A percentile compares a stretch with the other conserved stretches of the same genome.
Conservation (phyloP, 306 rosid species). For the Prunus dulcis region DNA sequence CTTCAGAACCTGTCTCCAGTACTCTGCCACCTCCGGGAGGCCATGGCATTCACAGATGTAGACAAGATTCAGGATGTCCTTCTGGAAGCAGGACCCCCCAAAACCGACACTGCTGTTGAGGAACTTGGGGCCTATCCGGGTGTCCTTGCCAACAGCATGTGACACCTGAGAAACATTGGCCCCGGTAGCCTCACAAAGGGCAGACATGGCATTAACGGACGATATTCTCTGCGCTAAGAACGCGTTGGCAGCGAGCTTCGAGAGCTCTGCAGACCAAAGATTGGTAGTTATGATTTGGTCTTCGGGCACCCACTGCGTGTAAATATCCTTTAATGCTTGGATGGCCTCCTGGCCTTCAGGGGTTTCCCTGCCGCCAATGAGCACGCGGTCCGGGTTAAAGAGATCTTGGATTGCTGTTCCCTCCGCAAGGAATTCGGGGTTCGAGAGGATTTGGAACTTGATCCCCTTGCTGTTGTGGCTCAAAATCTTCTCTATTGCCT, state of each 20-base stretch:
- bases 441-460: not conserved
- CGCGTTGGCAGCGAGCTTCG: not conserved
- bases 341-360: not conserved
- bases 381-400: not conserved
- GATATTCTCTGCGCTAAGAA: not conserved
- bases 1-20: not conserved
- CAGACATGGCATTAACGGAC: not conserved
- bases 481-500: not conserved
- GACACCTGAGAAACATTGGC: not conserved
- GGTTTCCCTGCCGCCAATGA: not conserved
- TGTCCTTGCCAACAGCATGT: not conserved
- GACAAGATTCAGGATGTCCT: not conserved
- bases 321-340: not conserved
- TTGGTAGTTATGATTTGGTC: not conserved
- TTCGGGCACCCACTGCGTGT: not conserved
- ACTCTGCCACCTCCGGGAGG: not conserved
- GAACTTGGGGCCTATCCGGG: not conserved
- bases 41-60: not conserved
- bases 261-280: not conserved
- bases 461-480: not conserved
- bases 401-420: not conserved
- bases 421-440: not conserved
- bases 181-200: not conserved
- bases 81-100: slow-evolving; percentile 5
- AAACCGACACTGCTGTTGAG: not conserved